These are phyloP conservation scores for Jamesozyma lodderae DNA, from an alignment of 805 yeast genomes.

Conservation along the genomic window DNA sequence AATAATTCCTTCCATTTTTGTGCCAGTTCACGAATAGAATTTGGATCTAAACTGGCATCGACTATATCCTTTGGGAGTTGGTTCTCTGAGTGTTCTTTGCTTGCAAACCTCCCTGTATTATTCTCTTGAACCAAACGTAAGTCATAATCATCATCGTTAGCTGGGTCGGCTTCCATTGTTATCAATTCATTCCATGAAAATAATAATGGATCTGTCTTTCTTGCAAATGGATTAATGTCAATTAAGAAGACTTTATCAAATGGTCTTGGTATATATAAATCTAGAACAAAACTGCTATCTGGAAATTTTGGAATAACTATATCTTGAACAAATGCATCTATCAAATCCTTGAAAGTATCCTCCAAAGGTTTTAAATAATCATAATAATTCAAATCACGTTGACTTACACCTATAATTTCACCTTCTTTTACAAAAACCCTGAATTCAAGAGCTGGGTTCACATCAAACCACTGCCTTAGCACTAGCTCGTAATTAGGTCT, in stretches of 20 bases:
- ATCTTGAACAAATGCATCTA: slow-evolving; percentile 48
- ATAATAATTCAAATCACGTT: slow-evolving; percentile 80
- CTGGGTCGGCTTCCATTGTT: slow-evolving; percentile 7
- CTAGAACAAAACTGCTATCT: slow-evolving; percentile 56
- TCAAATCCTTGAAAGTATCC: slow-evolving; percentile 38
- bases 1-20: slow-evolving; percentile 46
- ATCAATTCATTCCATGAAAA: slow-evolving; percentile 79
- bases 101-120: slow-evolving; percentile 66
- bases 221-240: slow-evolving; percentile 79
- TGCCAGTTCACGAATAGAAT: slow-evolving; percentile 60
- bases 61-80: slow-evolving; percentile 89
- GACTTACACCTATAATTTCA: slow-evolving; percentile 63
- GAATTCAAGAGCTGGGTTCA: slow-evolving; percentile 88
- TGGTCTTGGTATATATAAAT: slow-evolving; percentile 75
- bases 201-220: slow-evolving; percentile 68
- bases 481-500: slow-evolving; percentile 51
- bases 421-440: slow-evolving; percentile 69
- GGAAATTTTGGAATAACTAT: slow-evolving; percentile 42
- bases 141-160: slow-evolving; percentile 33
- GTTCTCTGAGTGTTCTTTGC: slow-evolving; percentile 78
- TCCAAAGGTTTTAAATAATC: slow-evolving; percentile 50
- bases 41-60: slow-evolving; percentile 66
- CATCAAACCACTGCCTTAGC: slow-evolving; percentile 68
- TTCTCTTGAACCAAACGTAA: slow-evolving; percentile 60
- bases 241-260: slow-evolving; percentile 55